A percentile compares a stretch with the other conserved stretches of the same genome.
Evolutionary conservation across 2,329 filamentous ascomycete species (phyloP).

Genomic region (Alternaria triticina): DNA sequence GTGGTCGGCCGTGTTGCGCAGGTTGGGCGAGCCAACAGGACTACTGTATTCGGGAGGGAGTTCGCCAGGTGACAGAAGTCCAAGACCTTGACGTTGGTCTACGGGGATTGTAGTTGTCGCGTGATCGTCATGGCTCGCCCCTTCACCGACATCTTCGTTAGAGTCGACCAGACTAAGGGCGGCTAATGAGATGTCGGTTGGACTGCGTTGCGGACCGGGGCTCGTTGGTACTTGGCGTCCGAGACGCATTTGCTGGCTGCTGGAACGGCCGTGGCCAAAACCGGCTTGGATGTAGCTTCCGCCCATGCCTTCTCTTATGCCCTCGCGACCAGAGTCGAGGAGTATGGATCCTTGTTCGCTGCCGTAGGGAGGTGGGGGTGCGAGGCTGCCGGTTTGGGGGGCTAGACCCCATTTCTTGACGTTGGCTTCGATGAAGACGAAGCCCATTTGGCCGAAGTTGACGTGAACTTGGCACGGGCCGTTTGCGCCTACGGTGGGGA

Average conservation of each 20-base stretch:
- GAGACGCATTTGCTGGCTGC: slow-evolving; percentile 79
- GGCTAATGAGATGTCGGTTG: slow-evolving; percentile 93
- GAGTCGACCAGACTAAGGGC: slow-evolving; percentile 76
- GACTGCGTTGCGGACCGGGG: slow-evolving; percentile 86
- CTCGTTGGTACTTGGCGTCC: slow-evolving; percentile 73
- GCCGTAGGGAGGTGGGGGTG: slow-evolving; percentile 93
- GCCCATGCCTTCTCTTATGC: slow-evolving; percentile 60
- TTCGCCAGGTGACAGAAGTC: slow-evolving; percentile 45
- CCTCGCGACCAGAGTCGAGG: slow-evolving; percentile 76
- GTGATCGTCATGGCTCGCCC: slow-evolving; percentile 61
- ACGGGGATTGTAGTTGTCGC: slow-evolving; percentile 20
- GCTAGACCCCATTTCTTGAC: slow-evolving; percentile 99
- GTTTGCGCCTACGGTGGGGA: slow-evolving; percentile 95
- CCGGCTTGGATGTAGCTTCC: slow-evolving; percentile 55
- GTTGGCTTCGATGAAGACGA: slow-evolving; percentile 98
- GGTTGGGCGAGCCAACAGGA: slow-evolving; percentile 46
- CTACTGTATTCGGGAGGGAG: slow-evolving; percentile 59
- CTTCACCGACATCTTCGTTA: slow-evolving; percentile 73
- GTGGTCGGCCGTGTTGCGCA: slow-evolving; percentile 62
- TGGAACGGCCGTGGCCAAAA: slow-evolving; percentile 71
- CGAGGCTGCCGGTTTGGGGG: slow-evolving; percentile 92
- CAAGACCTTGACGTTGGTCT: slow-evolving; percentile 34
- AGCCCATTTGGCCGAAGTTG: slow-evolving; percentile 97
- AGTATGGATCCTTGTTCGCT: slow-evolving; percentile 97
- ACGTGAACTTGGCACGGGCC: slow-evolving; percentile 92